Evolutionary conservation across 768 basidiomycete genomes (phyloP), one percentile per base, ranked within the genome.

Genomic region (Pleurotus tuber-regium): DNA sequence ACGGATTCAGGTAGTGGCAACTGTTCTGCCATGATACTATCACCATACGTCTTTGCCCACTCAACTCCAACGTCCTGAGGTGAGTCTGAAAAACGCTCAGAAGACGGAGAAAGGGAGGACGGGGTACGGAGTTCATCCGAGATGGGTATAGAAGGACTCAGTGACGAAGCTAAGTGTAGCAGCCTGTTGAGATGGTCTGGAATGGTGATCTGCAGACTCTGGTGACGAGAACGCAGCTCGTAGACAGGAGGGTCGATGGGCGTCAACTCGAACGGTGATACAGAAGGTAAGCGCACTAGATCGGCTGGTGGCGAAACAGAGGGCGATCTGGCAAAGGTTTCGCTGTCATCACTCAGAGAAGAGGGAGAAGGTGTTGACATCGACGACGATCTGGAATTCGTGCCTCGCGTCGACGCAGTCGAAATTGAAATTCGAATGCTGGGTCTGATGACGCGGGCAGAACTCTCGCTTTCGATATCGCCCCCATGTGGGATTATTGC

Each of bases 221-320:
- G 50, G 29, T 49, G 52, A 1, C 68, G 63, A 54, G 68, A 68
- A 2, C 66, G 66, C 26, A 66, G 60, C 26, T 67, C 65, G 29
- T 64, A 63, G 14, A 46, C 41, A 4, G 54, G 9, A 8, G 61
- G 39, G 50, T 70, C 70, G n/a, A 68, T 52, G 0, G 70, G 69
- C 1, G 68, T 70, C 3, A 64, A 52, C 1, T 62, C 57, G 7
- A 72, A 57, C 8, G 73, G 71, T 4, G 70, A 70, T 18, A 71
- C 63, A 1, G 49, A 33, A 1, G 71, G 70, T 7, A 75, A 58
- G 4, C 58, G 46, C 2, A 60, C 65, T 6, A 75, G 63, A n/a
- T 64, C 71, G 23, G 63, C 43, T 0, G 71, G 72, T 8, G 72
- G 72, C 16, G 49, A 49, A 10, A 72, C 66, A 12, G 68, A 65